Evolutionary conservation across 768 basidiomycete genomes (phyloP).

Genomic region (Heimioporus sp.): DNA sequence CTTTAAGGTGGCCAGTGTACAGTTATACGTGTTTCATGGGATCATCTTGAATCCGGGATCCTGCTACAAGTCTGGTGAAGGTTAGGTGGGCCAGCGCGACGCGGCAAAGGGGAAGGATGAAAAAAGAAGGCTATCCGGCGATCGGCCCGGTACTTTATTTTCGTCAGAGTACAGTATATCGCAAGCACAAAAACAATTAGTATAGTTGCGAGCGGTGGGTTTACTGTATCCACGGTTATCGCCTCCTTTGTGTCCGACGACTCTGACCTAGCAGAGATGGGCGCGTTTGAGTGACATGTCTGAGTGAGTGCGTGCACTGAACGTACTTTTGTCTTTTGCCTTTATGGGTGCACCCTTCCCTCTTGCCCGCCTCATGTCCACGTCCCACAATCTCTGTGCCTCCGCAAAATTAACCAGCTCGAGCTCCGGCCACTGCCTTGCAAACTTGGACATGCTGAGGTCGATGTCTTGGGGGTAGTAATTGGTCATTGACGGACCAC

Average conservation of each 20-base stretch:
- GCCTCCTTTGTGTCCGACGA: slow-evolving; percentile 47
- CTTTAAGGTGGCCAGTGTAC: too few relatives aligned
- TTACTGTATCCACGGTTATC: slow-evolving; percentile 17
- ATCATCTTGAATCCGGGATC: too few relatives aligned
- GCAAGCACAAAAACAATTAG: too few relatives aligned
- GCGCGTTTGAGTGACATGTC: neutral
- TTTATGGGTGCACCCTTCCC: slow-evolving; percentile 86
- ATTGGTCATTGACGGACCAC: slow-evolving; percentile 80
- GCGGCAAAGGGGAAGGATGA: too few relatives aligned
- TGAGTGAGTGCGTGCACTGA: neutral
- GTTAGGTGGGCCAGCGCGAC: too few relatives aligned
- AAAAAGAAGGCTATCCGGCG: too few relatives aligned
- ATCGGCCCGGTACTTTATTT: too few relatives aligned
- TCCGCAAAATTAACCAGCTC: slow-evolving; percentile 66
- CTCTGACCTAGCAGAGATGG: slow-evolving; percentile 42
- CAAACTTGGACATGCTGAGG: slow-evolving; percentile 52
- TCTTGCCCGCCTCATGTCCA: slow-evolving; percentile 64
- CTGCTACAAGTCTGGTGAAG: too few relatives aligned
- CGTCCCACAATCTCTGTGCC: slow-evolving; percentile 64
- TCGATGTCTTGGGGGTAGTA: slow-evolving; percentile 73
- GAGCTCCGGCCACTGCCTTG: slow-evolving; percentile 51
- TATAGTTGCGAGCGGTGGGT: too few relatives aligned
- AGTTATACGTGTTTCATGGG: too few relatives aligned
- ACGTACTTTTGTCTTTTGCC: slow-evolving; percentile 64
- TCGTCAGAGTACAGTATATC: too few relatives aligned